Conservation (phyloP, 2,329 filamentous ascomycete genomes). For the Talaromyces sp. region DNA sequence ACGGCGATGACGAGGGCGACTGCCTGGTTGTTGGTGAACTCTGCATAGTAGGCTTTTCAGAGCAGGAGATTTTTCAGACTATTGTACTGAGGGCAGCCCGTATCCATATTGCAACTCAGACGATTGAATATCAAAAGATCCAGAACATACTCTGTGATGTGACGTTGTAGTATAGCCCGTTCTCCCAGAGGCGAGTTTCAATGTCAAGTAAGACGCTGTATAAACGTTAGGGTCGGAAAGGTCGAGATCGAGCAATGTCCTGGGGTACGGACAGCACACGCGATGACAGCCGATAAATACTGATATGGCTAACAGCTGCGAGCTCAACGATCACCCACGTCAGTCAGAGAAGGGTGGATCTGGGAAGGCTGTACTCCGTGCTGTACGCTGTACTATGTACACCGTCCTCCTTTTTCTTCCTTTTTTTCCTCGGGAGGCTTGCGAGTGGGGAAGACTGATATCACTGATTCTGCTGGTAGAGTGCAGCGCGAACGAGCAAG, state of each 20-base stretch:
- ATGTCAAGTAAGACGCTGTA: background rate
- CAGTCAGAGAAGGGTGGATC: background rate
- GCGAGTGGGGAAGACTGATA: constrained; percentile 16
- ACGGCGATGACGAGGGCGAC: constrained; percentile 13
- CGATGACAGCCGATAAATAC: background rate
- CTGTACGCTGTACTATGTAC: background rate
- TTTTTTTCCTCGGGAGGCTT: constrained; percentile 5
- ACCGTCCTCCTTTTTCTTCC: background rate
- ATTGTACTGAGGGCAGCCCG: background rate
- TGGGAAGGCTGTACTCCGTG: background rate
- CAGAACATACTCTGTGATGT: constrained; percentile 9
- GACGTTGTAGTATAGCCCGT: background rate
- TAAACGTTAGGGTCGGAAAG: background rate
- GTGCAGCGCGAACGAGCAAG: background rate
- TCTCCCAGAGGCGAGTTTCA: background rate
- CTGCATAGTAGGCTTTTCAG: constrained; percentile 13
- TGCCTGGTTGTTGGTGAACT: constrained; percentile 12
- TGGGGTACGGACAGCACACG: background rate
- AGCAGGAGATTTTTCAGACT: background rate
- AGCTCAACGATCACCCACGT: background rate
- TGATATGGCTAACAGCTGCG: background rate
- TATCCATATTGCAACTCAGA: constrained; percentile 15
- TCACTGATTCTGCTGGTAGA: constrained; percentile 12
- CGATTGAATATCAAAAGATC: background rate
- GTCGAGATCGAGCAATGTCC: background rate